Percentiles rank a stretch among this genome's conserved stretches.
These are phyloP conservation scores for Jimgerdemannia flammicorona DNA, from an alignment of 192 early-diverging fungal genomes.

Conservation along the genomic window DNA sequence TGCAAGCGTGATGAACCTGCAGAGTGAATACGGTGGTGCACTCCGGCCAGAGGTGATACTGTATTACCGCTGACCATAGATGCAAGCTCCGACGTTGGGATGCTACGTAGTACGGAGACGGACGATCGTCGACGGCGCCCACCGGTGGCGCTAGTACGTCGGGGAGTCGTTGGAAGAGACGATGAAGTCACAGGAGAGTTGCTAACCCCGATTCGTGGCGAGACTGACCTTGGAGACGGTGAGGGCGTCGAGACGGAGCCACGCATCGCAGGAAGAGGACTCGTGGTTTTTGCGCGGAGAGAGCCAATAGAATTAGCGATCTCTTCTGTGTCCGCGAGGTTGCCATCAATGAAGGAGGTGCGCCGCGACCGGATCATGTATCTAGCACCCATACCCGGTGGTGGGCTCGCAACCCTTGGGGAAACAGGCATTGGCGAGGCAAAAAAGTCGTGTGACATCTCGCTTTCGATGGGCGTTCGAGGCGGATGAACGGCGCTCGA, in stretches of 20 bases:
- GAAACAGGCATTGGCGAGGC: neutral
- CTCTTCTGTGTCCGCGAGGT: neutral
- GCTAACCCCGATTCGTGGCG: neutral
- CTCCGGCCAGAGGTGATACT: no score
- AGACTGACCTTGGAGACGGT: neutral
- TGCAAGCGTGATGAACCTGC: no score
- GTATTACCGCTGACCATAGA: conserved; percentile 28
- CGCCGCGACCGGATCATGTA: neutral
- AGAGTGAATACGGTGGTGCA: no score
- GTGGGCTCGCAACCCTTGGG: neutral
- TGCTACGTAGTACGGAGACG: conserved; percentile 30
- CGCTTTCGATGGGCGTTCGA: neutral
- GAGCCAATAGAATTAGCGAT: neutral
- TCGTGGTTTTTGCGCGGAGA: neutral
- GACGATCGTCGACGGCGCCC: conserved; percentile 25
- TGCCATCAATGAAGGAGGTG: neutral
- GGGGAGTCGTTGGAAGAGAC: neutral
- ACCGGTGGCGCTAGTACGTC: neutral
- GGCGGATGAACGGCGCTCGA: neutral
- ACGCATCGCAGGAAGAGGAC: neutral
- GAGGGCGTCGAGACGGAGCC: neutral
- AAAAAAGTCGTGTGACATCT: neutral
- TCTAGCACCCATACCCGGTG: neutral
- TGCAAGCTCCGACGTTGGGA: conserved; percentile 33
- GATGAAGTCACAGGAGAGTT: neutral